phyloP scores from a whole-genome alignment of 345 rosid genomes.

The Murraya paniculata region DNA sequence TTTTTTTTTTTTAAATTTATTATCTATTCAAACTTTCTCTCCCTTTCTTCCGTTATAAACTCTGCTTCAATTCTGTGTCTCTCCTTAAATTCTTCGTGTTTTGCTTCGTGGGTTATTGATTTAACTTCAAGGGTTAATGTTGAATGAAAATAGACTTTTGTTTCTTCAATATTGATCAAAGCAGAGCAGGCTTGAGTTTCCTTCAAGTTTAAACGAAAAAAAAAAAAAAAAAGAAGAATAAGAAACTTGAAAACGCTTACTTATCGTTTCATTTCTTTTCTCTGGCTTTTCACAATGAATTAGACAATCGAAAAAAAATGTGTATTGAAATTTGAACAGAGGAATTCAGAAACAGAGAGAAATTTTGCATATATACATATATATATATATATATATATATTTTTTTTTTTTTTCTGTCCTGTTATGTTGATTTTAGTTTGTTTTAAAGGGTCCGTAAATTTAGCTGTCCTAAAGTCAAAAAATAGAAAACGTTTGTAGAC shows the following conservation, averaged over 20 bases:
- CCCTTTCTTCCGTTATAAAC: slow-evolving; percentile 7
- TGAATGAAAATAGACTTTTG: slow-evolving; percentile 11
- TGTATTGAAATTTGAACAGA: background rate
- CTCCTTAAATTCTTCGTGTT: slow-evolving; percentile 11
- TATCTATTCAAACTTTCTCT: background rate
- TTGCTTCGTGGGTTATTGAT: slow-evolving; percentile 13
- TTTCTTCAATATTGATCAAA: slow-evolving; percentile 40
- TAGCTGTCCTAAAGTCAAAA: slow-evolving; percentile 65
- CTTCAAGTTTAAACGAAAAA: slow-evolving; percentile 29
- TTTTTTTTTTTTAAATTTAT: too few species aligned
- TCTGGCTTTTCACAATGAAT: background rate
- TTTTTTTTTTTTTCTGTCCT: background rate
- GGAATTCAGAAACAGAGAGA: background rate
- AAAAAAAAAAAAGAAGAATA: background rate
- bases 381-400: too few species aligned
- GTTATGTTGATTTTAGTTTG: slow-evolving; percentile 21
- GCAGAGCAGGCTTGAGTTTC: slow-evolving; percentile 40
- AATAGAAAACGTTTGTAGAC: slow-evolving; percentile 34
- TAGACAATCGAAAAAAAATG: background rate
- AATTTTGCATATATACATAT: background rate
- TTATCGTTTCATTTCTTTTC: slow-evolving; percentile 1
- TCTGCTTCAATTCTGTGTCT: background rate
- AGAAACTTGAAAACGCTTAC: background rate
- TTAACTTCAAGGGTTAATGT: slow-evolving; percentile 32
- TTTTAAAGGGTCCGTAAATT: slow-evolving; percentile 34